These are phyloP conservation scores for Cairneyella variabilis DNA, from an alignment of 495 filamentous ascomycete genomes.

Conservation along the genomic window DNA sequence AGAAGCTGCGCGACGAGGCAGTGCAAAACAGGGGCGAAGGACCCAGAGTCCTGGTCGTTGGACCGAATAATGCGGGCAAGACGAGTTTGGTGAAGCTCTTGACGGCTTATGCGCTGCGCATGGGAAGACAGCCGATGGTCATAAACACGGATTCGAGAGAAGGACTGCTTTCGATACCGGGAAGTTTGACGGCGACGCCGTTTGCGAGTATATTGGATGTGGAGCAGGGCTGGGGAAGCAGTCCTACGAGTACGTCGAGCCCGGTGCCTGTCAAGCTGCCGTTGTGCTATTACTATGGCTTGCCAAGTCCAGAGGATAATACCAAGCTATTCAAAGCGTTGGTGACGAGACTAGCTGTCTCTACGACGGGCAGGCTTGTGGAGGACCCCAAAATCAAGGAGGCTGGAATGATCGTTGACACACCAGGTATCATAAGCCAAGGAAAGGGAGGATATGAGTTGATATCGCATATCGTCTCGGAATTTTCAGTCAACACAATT, in stretches of 20 bases:
- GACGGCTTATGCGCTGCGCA: slow-evolving; percentile 73
- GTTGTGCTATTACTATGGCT: slow-evolving; percentile 85
- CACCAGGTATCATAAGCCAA: slow-evolving; percentile 62
- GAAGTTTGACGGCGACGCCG: slow-evolving; percentile 76
- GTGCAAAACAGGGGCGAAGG: slow-evolving; percentile 33
- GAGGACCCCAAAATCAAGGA: slow-evolving; percentile 67
- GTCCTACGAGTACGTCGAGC: slow-evolving; percentile 85
- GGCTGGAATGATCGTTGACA: slow-evolving; percentile 83
- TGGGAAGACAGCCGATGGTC: slow-evolving; percentile 73
- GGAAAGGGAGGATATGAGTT: slow-evolving; percentile 66
- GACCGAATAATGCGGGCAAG: slow-evolving; percentile 78
- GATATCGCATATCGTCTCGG: slow-evolving; percentile 77
- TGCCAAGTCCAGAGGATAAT: slow-evolving; percentile 71
- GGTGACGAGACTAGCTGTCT: slow-evolving; percentile 71
- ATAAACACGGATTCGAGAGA: slow-evolving; percentile 85
- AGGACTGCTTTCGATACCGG: slow-evolving; percentile 80
- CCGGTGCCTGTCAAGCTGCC: slow-evolving; percentile 86
- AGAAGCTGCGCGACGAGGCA: slow-evolving; percentile 41
- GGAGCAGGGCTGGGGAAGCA: slow-evolving; percentile 86
- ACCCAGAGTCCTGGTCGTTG: slow-evolving; percentile 84
- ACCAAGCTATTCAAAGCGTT: slow-evolving; percentile 67
- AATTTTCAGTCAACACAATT: slow-evolving; percentile 84
- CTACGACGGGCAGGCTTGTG: slow-evolving; percentile 72
- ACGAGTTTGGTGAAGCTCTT: slow-evolving; percentile 79
- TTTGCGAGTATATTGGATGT: slow-evolving; percentile 85